phyloP scores from a whole-genome alignment of 1,139 yeast genomes.

The Magnusiomyces suaveolens region DNA sequence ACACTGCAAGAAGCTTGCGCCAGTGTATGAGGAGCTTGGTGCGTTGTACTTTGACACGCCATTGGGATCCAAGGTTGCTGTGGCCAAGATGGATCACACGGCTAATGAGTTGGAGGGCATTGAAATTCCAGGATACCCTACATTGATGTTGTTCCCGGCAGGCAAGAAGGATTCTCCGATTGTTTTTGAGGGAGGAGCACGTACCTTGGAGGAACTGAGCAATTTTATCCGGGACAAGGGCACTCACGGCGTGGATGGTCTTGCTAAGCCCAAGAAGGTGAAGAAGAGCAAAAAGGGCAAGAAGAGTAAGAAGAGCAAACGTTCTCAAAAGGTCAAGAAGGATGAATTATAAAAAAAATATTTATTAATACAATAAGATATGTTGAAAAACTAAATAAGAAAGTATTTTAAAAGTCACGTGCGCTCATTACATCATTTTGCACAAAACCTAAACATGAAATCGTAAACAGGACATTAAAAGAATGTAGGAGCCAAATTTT shows the following conservation, averaged over 20 bases:
- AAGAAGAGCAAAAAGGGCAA: conserved; percentile 14
- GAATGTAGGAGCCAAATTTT: too few species aligned
- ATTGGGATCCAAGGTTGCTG: conserved; percentile 42
- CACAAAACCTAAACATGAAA: too few species aligned
- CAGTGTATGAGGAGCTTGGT: conserved; percentile 82
- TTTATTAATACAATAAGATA: neutral
- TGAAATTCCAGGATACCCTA: conserved; percentile 80
- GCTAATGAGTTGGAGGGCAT: conserved; percentile 76
- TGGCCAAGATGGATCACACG: conserved; percentile 87
- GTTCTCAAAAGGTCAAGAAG: conserved; percentile 6
- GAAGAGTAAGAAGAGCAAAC: conserved; percentile 15
- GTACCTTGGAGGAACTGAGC: conserved; percentile 66
- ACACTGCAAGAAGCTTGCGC: conserved; percentile 93
- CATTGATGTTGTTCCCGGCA: conserved; percentile 86
- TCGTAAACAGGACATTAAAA: too few species aligned
- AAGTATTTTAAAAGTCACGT: too few species aligned
- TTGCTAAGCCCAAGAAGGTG: conserved; percentile 30
- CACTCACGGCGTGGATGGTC: conserved; percentile 48
- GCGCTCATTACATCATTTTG: too few species aligned
- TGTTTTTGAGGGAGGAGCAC: conserved; percentile 49
- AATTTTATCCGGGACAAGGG: conserved; percentile 62
- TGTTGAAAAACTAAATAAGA: neutral
- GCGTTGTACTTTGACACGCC: conserved; percentile 45
- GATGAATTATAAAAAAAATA: conserved; percentile 16
- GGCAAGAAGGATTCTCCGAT: conserved; percentile 71